Percentiles rank a stretch among this genome's conserved stretches.
Conservation (phyloP, 495 filamentous ascomycete genomes). For the Trichoderma erinaceum region DNA sequence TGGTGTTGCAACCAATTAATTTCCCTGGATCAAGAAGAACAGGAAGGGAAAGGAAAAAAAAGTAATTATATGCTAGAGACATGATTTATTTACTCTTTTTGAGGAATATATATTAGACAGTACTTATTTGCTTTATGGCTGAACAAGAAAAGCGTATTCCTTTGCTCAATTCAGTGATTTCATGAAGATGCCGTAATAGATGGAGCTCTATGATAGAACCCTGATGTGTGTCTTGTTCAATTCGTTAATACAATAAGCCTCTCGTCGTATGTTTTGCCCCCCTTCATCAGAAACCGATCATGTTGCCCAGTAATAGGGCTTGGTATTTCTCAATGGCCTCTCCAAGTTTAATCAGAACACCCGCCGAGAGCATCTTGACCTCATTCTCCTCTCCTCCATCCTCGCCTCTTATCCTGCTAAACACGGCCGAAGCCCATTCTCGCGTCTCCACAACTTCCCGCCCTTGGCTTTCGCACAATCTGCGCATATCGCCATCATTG, state of each 20-base stretch:
- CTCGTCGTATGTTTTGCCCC: not conserved
- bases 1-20: not conserved
- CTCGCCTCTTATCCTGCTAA: conserved; percentile 35
- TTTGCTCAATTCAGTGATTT: no score
- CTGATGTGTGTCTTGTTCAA: no score
- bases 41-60: not conserved
- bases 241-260: not conserved
- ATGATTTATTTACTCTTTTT: not conserved
- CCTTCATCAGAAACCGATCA: conserved; percentile 40
- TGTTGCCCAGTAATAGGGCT: conserved; percentile 54
- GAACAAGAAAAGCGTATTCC: no score
- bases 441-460: conserved; percentile 51
- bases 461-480: conserved; percentile 58
- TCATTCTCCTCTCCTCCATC: conserved; percentile 53
- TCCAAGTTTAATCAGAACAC: conserved; percentile 67
- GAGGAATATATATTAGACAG: not conserved
- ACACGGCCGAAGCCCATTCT: conserved; percentile 41
- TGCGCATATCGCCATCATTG: conserved; percentile 72
- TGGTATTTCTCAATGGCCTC: conserved; percentile 81
- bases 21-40: not conserved
- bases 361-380: conserved; percentile 69
- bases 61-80: not conserved
- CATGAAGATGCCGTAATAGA: no score
- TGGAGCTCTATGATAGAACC: no score
- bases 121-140: not conserved